Evolutionary conservation across 768 basidiomycete species (phyloP).

Genomic region (Lactarius psammicola): DNA sequence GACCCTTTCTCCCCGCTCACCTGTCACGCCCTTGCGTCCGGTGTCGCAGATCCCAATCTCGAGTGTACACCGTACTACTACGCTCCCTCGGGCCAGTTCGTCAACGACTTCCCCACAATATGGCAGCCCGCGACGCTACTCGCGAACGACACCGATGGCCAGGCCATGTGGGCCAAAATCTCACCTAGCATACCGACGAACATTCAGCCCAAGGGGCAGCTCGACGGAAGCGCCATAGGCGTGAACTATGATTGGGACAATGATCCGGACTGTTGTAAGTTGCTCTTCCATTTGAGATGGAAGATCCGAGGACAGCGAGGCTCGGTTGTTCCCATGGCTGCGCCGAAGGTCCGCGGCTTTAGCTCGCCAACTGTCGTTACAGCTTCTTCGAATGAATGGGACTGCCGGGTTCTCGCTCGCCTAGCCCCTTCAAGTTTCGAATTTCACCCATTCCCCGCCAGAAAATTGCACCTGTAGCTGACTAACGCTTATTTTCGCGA

Average conservation of each 20-base stretch:
- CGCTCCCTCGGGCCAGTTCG: constrained; percentile 2
- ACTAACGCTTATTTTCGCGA: not conserved
- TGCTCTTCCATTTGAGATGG: not conserved
- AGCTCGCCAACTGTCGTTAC: not conserved
- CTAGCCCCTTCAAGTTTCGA: not conserved
- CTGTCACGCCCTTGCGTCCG: not conserved
- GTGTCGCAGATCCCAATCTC: constrained; percentile 9
- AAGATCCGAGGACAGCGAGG: not conserved
- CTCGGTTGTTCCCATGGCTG: not conserved
- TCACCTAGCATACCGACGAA: constrained; percentile 44
- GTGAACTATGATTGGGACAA: constrained; percentile 20
- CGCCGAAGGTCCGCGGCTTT: not conserved
- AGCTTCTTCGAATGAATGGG: not conserved
- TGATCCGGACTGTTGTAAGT: constrained; percentile 29
- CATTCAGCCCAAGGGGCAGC: constrained; percentile 40
- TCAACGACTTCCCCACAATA: constrained; percentile 14
- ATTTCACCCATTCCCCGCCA: too few species aligned
- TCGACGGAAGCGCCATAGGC: not conserved
- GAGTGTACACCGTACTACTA: constrained; percentile 27
- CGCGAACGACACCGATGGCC: constrained; percentile 21
- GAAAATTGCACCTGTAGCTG: not conserved
- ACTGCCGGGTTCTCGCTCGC: not conserved
- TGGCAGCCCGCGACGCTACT: constrained; percentile 24
- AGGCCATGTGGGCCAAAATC: constrained; percentile 46
- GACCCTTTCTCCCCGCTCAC: too few species aligned